A percentile compares a stretch with the other conserved stretches of the same genome.
Evolutionary conservation across 495 filamentous ascomycete genomes (phyloP).

Genomic region (Penicillium ucsense): DNA sequence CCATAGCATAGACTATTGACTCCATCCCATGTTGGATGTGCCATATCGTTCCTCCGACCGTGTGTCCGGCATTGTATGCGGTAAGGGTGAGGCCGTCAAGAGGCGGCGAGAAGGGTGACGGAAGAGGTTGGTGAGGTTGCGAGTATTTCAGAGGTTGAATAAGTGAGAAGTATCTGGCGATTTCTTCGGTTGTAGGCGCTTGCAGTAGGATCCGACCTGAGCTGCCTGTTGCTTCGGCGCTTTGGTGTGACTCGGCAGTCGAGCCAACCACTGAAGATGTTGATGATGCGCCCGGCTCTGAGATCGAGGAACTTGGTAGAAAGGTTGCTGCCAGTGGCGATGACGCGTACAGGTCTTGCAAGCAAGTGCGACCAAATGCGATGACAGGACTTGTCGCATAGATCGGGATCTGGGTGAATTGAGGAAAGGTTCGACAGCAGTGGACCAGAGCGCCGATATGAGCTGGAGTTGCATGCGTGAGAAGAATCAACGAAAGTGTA

Average conservation of each 20-base stretch:
- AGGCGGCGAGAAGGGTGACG: conserved; percentile 79
- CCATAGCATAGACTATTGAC: conserved; percentile 92
- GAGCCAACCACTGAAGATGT: conserved; percentile 24
- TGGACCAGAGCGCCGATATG: conserved; percentile 93
- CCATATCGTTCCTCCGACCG: conserved; percentile 95
- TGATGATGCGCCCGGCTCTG: conserved; percentile 50
- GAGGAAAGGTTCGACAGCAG: conserved; percentile 91
- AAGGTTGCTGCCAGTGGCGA: conserved; percentile 77
- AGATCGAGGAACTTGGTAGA: conserved; percentile 57
- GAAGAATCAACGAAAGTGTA: conserved; percentile 84
- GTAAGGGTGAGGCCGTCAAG: conserved; percentile 90
- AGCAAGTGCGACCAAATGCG: conserved; percentile 77
- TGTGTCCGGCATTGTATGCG: conserved; percentile 93
- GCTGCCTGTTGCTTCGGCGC: conserved; percentile 17
- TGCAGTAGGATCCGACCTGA: conserved; percentile 57
- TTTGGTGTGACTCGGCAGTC: conserved; percentile 12
- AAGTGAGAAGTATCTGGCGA: conserved; percentile 81
- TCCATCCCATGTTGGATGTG: conserved; percentile 96
- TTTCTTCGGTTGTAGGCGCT: conserved; percentile 76
- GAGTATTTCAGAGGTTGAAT: conserved; percentile 95
- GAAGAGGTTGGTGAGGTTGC: conserved; percentile 80
- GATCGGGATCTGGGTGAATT: conserved; percentile 86
- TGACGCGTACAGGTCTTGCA: conserved; percentile 89
- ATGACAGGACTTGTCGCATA: conserved; percentile 94
- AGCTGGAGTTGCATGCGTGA: conserved; percentile 83